Base-by-base conservation (phyloP, 805 yeast genomes). In the Kazachstania bromeliacearum region DNA sequence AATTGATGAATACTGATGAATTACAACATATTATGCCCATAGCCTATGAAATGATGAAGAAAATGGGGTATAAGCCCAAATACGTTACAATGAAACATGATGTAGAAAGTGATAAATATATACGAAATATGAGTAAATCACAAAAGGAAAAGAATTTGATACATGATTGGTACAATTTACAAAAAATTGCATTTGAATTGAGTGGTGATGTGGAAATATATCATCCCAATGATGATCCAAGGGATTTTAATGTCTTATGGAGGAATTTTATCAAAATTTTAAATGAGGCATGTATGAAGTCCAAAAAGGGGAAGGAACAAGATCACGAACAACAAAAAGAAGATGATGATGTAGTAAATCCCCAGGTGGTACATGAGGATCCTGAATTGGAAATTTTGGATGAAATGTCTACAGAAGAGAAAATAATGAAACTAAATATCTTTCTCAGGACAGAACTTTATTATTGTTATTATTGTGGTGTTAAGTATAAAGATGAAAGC, bases 391-490 rank as follows among this genome's bases (percentile, higher is more conserved):
- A 45, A 4, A 31, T 57, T 20, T 59, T 62, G 31, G 43, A 55
- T 9, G 48, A 48, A 5, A 41, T 59, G 31, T 32, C 45, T 4
- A 24, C 46, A 1, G 49, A 51, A 3, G 63, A 62, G 20, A 55
- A 52, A 29, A 39, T 68, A 14, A 46, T 39, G 23, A 47, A 53
- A n/a, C 45, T 71, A 7, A 51, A 67, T 21, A 44, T 47, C 4
- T 67, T 64, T 40, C 47, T 72, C 18, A 51, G 77, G 23, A 43
- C 59, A 1, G 55, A 52, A 9, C 62, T 63, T 37, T 42, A 50
- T 38, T 75, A 66, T 45, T 74, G 80, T 45, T 68, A 55, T 46
- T 74, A 61, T 52, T 74, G 80, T 51, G 78, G 77, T 1, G 47
- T 50, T 3, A 42, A 43, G 23, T 74, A 57, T 44, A 49, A 51